Percentiles rank a stretch among this genome's conserved stretches.
Conservation (phyloP, 164 flowering plant genomes). For the Akebia trifoliata region DNA sequence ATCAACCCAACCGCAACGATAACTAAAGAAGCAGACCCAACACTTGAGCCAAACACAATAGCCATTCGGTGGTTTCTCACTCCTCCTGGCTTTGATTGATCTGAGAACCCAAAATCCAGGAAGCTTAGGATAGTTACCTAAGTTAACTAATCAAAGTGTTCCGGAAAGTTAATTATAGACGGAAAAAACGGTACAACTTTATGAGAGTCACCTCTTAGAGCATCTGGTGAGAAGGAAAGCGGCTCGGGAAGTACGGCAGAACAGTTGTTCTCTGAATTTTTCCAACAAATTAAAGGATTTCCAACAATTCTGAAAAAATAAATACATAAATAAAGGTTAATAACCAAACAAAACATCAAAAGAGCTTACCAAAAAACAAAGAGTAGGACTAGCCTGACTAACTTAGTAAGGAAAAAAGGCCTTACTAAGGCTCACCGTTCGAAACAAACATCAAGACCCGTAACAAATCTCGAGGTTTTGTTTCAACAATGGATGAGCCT, state of each 20-base stretch:
- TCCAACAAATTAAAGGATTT: conserved; percentile 71
- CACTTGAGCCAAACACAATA: conserved; percentile 53
- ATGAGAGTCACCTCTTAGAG: conserved; percentile 35
- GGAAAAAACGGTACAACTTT: background rate
- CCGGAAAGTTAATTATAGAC: background rate
- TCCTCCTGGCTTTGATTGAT: conserved; percentile 34
- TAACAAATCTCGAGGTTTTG: too few species aligned
- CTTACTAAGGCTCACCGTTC: too few species aligned
- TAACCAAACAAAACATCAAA: conserved; percentile 2
- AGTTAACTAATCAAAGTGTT: conserved; percentile 3
- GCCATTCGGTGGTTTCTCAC: conserved; percentile 37
- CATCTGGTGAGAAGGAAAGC: conserved; percentile 62
- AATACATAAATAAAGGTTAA: conserved; percentile 3
- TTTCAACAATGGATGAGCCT: too few species aligned
- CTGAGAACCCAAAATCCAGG: conserved; percentile 23
- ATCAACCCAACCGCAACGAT: conserved; percentile 37
- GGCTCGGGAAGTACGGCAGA: conserved; percentile 64
- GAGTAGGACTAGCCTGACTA: too few species aligned
- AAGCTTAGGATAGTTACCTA: conserved; percentile 2
- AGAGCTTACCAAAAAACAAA: background rate
- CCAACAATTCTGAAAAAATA: conserved; percentile 51
- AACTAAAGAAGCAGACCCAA: conserved; percentile 49
- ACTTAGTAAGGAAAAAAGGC: too few species aligned
- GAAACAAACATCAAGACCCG: too few species aligned
- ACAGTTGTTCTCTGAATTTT: conserved; percentile 48